Percentiles rank a stretch among this genome's conserved stretches.
Evolutionary conservation across 257 asterid genomes (phyloP).

Genomic region (Prunella vulgaris): DNA sequence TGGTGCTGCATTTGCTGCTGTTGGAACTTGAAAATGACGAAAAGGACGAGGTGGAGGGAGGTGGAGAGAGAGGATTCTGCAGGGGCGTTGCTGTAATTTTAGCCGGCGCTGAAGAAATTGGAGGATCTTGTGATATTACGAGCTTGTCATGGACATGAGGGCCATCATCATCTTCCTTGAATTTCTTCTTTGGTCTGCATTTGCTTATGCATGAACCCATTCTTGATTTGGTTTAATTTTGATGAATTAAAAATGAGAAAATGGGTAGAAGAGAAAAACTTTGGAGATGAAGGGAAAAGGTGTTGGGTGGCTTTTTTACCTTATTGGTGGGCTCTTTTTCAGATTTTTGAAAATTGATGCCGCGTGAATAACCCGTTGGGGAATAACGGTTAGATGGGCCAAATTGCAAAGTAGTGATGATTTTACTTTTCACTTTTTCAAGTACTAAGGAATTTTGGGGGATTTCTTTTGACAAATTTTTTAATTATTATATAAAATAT

Average conservation of each 20-base stretch:
- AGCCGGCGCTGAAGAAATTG: constrained; percentile 24
- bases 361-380: constrained; percentile 55
- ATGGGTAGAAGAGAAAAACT: neutral
- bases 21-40: constrained; percentile 46
- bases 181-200: constrained; percentile 49
- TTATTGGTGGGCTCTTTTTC: constrained; percentile 26
- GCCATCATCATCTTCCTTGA: constrained; percentile 23
- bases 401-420: constrained; percentile 23
- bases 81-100: constrained; percentile 15
- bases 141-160: constrained; percentile 52
- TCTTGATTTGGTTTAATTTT: neutral
- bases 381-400: constrained; percentile 46
- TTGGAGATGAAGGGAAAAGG: constrained; percentile 23
- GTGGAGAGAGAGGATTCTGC: constrained; percentile 36
- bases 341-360: constrained; percentile 45
- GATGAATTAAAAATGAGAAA: neutral
- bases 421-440: constrained; percentile 9
- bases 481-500: no score
- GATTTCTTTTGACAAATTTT: no score
- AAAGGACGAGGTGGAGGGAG: constrained; percentile 35
- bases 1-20: constrained; percentile 3
- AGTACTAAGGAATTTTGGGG: neutral
- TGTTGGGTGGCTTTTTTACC: constrained; percentile 32
- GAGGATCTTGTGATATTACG: constrained; percentile 51
- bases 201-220: constrained; percentile 93